Evolutionary conservation across 2,329 filamentous ascomycete species (phyloP).

Genomic region (Arthrobotrys pseudoclavata): DNA sequence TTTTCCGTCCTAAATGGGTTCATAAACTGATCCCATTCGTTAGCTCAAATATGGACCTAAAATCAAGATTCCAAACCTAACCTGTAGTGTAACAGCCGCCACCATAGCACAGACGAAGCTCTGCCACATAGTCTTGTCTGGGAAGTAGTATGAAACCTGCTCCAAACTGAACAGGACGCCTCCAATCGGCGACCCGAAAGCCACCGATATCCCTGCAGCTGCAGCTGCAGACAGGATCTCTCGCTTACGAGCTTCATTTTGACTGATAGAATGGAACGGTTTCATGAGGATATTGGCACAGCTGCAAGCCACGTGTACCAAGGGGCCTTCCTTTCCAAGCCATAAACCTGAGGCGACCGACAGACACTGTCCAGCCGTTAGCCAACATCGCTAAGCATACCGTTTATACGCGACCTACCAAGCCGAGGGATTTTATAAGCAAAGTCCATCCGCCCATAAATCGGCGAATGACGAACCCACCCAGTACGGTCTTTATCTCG

Average conservation of each 20-base stretch:
- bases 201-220: constrained; percentile 91
- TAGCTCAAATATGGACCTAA: not conserved
- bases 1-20: constrained; percentile 97
- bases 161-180: constrained; percentile 96
- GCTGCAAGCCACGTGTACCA: constrained; percentile 97
- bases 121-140: constrained; percentile 99
- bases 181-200: constrained; percentile 93
- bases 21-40: constrained; percentile 66
- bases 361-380: constrained; percentile 75
- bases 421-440: constrained; percentile 86
- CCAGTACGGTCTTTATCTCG: constrained; percentile 95
- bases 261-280: constrained; percentile 82
- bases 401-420: constrained; percentile 72
- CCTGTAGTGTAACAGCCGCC: constrained; percentile 92
- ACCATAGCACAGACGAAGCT: constrained; percentile 99
- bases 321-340: constrained; percentile 94
- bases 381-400: constrained; percentile 28
- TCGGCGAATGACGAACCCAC: constrained; percentile 89
- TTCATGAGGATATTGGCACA: constrained; percentile 96
- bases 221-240: constrained; percentile 94
- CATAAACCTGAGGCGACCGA: constrained; percentile 95
- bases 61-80: constrained; percentile 66
- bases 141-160: constrained; percentile 97
- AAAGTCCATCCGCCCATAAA: constrained; percentile 92
- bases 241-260: constrained; percentile 94